Base-by-base conservation (phyloP, 2,329 filamentous ascomycete genomes). In the Laburnicola sp. region DNA sequence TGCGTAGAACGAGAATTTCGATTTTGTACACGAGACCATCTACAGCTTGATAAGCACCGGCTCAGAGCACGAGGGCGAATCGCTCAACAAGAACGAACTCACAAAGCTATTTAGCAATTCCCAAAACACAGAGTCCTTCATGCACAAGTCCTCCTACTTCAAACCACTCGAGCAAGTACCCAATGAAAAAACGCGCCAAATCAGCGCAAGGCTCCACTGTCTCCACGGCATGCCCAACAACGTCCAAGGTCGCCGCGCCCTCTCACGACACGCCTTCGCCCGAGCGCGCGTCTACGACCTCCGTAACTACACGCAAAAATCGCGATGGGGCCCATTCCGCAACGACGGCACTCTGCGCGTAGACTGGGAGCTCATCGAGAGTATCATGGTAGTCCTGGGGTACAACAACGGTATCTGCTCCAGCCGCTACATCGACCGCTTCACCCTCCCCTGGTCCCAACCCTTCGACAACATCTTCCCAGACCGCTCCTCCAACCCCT, bases 291-390 rank as follows among this genome's bases (percentile, higher is more conserved):
- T 92, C 2, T 93, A 92, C 58, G 88, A 92, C 64, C 72, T 92
- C 39, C 78, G 88, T 1, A 79, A 86, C 57, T 89, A 90, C 69
- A 87, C 82, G 0, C 67, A 74, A 2, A 68, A 71, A 26, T 86
- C 80, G 1, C 68, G 78, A 30, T 92, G 88, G 88, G 89, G 89
- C 0, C 89, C 89, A 0, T 92, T 89, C 62, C 74, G 80, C 62
- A 75, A 82, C 44, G 87, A 91, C 63, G 82, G 80, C 1, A 79
- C 76, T 2, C 79, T 78, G 45, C 70, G 73, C 3, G 85, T 89
- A 0, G 88, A 93, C 70, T 93, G 89, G 89, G 87, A 92, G 70
- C 90, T 88, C 74, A 74, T 91, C 9, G 88, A 92, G 70, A 85
- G 86, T 7, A 82, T 91, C 47, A 82, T 90, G 78, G 76, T 91